Conservation (phyloP, 805 yeast species). For the Teunomyces cretensis region DNA sequence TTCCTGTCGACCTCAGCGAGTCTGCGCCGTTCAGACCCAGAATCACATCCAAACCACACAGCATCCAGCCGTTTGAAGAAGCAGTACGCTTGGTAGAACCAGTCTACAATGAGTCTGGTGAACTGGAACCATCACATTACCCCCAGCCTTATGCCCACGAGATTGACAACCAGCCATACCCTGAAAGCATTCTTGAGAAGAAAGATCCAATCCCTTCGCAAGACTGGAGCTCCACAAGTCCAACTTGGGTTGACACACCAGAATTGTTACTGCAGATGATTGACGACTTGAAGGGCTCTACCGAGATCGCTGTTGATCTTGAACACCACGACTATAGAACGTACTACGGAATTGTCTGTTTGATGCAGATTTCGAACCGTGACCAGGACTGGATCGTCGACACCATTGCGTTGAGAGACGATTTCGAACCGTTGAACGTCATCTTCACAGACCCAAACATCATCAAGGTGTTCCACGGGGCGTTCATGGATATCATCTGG, state of each 20-base stretch:
- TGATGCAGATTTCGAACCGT: conserved; percentile 88
- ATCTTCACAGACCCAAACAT: conserved; percentile 81
- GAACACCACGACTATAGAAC: conserved; percentile 95
- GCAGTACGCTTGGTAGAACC: conserved; percentile 35
- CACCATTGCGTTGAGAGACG: conserved; percentile 75
- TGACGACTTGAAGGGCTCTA: conserved; percentile 44
- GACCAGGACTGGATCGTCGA: conserved; percentile 86
- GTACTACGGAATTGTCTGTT: conserved; percentile 84
- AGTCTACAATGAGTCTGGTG: conserved; percentile 27
- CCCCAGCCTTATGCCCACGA: conserved; percentile 81
- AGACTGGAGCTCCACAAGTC: conserved; percentile 64
- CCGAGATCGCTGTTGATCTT: conserved; percentile 86
- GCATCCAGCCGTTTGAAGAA: conserved; percentile 56
- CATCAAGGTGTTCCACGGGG: conserved; percentile 92
- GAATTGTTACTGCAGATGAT: conserved; percentile 57
- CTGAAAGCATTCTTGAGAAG: conserved; percentile 46
- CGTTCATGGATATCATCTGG: conserved; percentile 96
- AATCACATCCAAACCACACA: conserved; percentile 69
- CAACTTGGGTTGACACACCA: conserved; percentile 70
- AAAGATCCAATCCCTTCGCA: conserved; percentile 48
- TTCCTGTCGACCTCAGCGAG: conserved; percentile 66
- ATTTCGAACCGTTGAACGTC: conserved; percentile 62
- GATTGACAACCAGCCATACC: conserved; percentile 69
- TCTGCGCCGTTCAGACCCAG: conserved; percentile 74
- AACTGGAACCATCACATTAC: conserved; percentile 54